These are phyloP conservation scores for Stentor roeselii DNA, from an alignment of 73 alveolate species.

Conservation along the genomic window DNA sequence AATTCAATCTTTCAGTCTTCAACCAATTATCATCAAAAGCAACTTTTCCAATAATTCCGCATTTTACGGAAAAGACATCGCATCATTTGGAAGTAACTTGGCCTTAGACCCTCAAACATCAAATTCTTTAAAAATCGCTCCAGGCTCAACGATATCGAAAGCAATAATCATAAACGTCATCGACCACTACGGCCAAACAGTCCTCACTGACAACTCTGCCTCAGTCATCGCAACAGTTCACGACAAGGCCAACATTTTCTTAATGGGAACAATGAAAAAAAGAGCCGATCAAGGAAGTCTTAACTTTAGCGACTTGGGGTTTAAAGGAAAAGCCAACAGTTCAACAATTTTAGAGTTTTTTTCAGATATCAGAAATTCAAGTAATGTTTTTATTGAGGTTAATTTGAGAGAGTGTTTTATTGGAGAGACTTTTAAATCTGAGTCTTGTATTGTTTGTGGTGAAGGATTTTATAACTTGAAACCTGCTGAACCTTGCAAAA, in stretches of 20 bases:
- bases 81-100: neutral
- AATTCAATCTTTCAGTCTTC: neutral
- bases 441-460: neutral
- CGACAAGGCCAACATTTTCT: too few species aligned
- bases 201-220: neutral
- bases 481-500: neutral
- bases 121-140: neutral
- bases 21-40: neutral
- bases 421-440: neutral
- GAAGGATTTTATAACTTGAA: neutral
- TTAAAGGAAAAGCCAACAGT: too few species aligned
- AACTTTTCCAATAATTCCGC: constrained; percentile 21
- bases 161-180: neutral
- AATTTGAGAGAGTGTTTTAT: neutral
- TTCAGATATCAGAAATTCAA: neutral
- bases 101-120: neutral
- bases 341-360: neutral
- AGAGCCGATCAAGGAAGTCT: too few species aligned
- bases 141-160: neutral
- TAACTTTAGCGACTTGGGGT: too few species aligned
- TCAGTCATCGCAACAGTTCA: too few species aligned
- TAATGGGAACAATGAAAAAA: too few species aligned
- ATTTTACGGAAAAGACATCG: constrained; percentile 22
- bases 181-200: neutral
- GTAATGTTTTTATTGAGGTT: too few species aligned